phyloP scores from a whole-genome alignment of 2,329 filamentous ascomycete species.

The Pseudogymnoascus sp. region DNA sequence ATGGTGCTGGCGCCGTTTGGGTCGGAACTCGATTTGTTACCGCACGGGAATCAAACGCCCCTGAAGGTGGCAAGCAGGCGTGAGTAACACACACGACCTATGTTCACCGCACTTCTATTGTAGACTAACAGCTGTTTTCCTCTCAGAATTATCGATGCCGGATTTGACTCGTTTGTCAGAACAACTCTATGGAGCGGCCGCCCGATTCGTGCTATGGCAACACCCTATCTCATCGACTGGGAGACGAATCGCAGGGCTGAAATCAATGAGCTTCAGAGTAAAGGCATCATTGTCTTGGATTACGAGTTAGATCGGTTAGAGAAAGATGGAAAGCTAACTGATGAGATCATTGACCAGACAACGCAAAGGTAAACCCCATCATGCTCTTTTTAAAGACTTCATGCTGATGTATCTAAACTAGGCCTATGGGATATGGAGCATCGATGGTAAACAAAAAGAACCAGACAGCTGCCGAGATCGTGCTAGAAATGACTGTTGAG shows the following conservation, averaged over 20 bases:
- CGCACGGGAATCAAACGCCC: constrained; percentile 86
- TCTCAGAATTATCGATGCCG: constrained; percentile 47
- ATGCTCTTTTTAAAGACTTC: constrained; percentile 49
- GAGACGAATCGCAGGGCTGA: constrained; percentile 79
- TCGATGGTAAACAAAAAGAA: constrained; percentile 86
- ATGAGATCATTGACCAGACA: constrained; percentile 9
- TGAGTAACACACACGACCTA: constrained; percentile 30
- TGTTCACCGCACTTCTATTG: background rate
- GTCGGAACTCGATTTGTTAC: constrained; percentile 95
- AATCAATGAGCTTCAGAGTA: constrained; percentile 78
- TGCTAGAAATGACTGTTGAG: constrained; percentile 83
- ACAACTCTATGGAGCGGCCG: constrained; percentile 94
- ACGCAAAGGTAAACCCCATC: constrained; percentile 32
- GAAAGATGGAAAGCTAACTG: constrained; percentile 44
- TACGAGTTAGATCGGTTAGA: constrained; percentile 74
- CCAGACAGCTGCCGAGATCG: constrained; percentile 68
- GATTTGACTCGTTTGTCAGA: constrained; percentile 86
- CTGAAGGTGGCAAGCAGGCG: constrained; percentile 89
- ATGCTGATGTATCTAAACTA: constrained; percentile 81
- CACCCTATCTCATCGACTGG: constrained; percentile 89
- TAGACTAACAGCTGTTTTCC: background rate
- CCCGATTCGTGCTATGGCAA: constrained; percentile 81
- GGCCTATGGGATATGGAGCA: constrained; percentile 88
- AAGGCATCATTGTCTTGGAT: constrained; percentile 86
- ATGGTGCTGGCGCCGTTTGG: constrained; percentile 90